phyloP scores from a whole-genome alignment of 805 yeast species.

The Lipomyces yamanashiensis region DNA sequence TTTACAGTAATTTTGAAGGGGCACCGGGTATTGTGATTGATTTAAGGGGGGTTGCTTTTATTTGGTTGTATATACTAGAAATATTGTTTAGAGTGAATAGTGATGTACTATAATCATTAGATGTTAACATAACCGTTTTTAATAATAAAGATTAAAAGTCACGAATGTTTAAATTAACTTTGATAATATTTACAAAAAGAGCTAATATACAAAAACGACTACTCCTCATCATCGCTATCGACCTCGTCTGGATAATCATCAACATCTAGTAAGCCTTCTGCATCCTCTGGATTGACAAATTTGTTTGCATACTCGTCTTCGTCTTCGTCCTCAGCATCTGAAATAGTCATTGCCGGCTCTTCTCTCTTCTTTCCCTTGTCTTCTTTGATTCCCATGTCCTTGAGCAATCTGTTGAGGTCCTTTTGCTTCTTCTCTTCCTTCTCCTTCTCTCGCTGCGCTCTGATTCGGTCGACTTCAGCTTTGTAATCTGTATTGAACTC shows the following conservation, averaged over 20 bases:
- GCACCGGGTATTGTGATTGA: too few relatives aligned
- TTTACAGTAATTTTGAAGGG: too few relatives aligned
- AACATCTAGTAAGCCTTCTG: slow-evolving; percentile 41
- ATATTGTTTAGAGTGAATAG: neutral
- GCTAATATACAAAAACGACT: neutral
- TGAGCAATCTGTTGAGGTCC: slow-evolving; percentile 74
- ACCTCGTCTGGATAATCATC: slow-evolving; percentile 36
- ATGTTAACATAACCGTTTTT: neutral
- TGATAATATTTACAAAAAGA: neutral
- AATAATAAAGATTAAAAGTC: neutral
- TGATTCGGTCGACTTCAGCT: slow-evolving; percentile 81
- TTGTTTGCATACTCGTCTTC: slow-evolving; percentile 45
- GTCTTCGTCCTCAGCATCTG: slow-evolving; percentile 61
- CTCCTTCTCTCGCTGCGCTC: slow-evolving; percentile 74
- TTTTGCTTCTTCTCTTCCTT: slow-evolving; percentile 74
- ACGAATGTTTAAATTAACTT: neutral
- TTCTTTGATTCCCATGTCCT: slow-evolving; percentile 75
- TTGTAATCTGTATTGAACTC: slow-evolving; percentile 85
- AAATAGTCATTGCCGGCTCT: slow-evolving; percentile 60
- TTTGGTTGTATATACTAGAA: neutral
- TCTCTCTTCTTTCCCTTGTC: slow-evolving; percentile 59
- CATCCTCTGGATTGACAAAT: slow-evolving; percentile 47
- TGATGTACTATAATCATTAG: neutral
- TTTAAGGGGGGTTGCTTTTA: neutral
- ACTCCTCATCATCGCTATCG: slow-evolving; percentile 12